A percentile compares a stretch with the other conserved stretches of the same genome.
Evolutionary conservation across 1,284 basidiomycete species (phyloP).

Genomic region (Cerrena zonata): DNA sequence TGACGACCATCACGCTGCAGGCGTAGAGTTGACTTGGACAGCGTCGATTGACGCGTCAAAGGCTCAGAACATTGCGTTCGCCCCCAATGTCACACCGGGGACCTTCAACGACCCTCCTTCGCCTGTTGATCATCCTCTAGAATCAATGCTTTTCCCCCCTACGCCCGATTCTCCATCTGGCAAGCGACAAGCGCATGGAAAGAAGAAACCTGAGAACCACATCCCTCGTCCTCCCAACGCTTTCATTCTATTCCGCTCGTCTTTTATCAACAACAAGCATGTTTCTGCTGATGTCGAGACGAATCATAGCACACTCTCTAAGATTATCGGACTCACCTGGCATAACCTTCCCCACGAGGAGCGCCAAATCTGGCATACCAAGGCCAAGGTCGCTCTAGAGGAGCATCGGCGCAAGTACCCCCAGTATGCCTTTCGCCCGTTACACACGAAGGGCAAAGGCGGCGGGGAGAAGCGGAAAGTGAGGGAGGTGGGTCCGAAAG

Average conservation of each 20-base stretch:
- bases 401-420: conserved; percentile 67
- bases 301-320: conserved; percentile 70
- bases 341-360: conserved; percentile 63
- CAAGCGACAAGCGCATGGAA: conserved; percentile 38
- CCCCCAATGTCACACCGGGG: conserved; percentile 52
- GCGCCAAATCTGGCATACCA: conserved; percentile 64
- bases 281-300: conserved; percentile 74
- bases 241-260: conserved; percentile 90
- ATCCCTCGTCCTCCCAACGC: conserved; percentile 91
- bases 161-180: conserved; percentile 25
- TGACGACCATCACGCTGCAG: conserved; percentile 22
- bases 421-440: conserved; percentile 64
- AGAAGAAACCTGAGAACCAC: conserved; percentile 69
- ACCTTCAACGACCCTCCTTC: conserved; percentile 49
- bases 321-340: conserved; percentile 57
- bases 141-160: conserved; percentile 41
- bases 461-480: conserved; percentile 55
- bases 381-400: conserved; percentile 58
- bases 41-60: conserved; percentile 41
- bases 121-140: conserved; percentile 24
- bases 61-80: conserved; percentile 46
- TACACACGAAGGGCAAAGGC: conserved; percentile 40
- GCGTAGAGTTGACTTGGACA: conserved; percentile 48
- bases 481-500: conserved; percentile 63
- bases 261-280: conserved; percentile 75